A percentile compares a stretch with the other conserved stretches of the same genome.
Conservation (phyloP, 129 eudicot genomes). For the Lactuca sativa region DNA sequence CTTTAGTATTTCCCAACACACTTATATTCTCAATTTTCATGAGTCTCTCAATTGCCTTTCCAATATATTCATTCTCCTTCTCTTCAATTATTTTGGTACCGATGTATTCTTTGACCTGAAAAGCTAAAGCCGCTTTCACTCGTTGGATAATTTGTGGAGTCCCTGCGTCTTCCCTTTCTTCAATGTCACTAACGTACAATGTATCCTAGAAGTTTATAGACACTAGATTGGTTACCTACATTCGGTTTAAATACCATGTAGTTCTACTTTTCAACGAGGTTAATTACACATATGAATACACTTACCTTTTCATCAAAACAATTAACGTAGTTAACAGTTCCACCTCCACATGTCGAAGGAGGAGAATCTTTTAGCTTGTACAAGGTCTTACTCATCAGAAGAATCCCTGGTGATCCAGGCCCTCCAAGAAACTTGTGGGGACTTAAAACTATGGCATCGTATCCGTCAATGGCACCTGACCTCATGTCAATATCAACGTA, state of each 20-base stretch:
- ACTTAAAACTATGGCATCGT: slow-evolving; percentile 72
- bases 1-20: slow-evolving; percentile 53
- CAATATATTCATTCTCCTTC: slow-evolving; percentile 39
- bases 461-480: slow-evolving; percentile 71
- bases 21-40: slow-evolving; percentile 37
- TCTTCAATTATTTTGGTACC: slow-evolving; percentile 39
- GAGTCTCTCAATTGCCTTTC: slow-evolving; percentile 52
- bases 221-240: neutral
- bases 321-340: slow-evolving; percentile 69
- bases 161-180: slow-evolving; percentile 76
- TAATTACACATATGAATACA: too few relatives aligned
- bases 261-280: neutral
- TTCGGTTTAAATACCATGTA: neutral
- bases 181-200: slow-evolving; percentile 45
- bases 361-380: slow-evolving; percentile 56
- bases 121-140: neutral
- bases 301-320: slow-evolving; percentile 46
- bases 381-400: slow-evolving; percentile 60
- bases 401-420: slow-evolving; percentile 83
- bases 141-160: slow-evolving; percentile 61
- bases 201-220: slow-evolving; percentile 46
- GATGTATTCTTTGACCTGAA: slow-evolving; percentile 49
- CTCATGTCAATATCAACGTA: slow-evolving; percentile 77
- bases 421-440: slow-evolving; percentile 91
- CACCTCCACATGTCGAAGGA: slow-evolving; percentile 91